Percentiles rank a stretch among this genome's conserved stretches.
phyloP scores from a whole-genome alignment of 495 filamentous ascomycete species.

The Aspergillus haitiensis region DNA sequence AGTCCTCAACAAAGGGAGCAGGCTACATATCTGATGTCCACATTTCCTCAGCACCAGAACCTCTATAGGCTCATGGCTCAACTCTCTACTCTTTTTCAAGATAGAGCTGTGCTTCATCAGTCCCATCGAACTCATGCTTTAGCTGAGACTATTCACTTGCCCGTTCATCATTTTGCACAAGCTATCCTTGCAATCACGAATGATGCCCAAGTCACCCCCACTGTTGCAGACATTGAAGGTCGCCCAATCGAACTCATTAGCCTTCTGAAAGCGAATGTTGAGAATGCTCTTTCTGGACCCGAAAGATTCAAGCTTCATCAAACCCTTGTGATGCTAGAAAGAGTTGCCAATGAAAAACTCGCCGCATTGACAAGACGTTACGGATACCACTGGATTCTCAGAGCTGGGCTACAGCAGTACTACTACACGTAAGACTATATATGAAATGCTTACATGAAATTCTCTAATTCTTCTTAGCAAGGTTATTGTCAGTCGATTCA shows the following conservation, averaged over 20 bases:
- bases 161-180: conserved; percentile 19
- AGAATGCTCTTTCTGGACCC: conserved; percentile 8
- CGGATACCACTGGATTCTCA: conserved; percentile 30
- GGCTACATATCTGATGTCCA: conserved; percentile 19
- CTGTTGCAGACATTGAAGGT: conserved; percentile 28
- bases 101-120: conserved; percentile 14
- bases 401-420: conserved; percentile 27
- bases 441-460: background rate
- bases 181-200: conserved; percentile 14
- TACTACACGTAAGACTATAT: conserved; percentile 23
- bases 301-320: conserved; percentile 19
- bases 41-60: conserved; percentile 20
- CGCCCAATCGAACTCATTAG: conserved; percentile 27
- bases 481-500: conserved; percentile 21
- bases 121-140: conserved; percentile 19
- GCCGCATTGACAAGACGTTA: conserved; percentile 17
- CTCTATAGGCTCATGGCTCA: conserved; percentile 28
- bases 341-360: conserved; percentile 25
- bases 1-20: conserved; percentile 14
- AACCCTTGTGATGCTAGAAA: conserved; percentile 21
- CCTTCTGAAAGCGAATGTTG: conserved; percentile 19
- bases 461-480: conserved; percentile 13
- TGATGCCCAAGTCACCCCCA: conserved; percentile 18
- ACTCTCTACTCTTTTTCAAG: conserved; percentile 18
- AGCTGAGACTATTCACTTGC: conserved; percentile 7